Evolutionary conservation across 1,284 basidiomycete species (phyloP).

Genomic region (Golubevia sp.): DNA sequence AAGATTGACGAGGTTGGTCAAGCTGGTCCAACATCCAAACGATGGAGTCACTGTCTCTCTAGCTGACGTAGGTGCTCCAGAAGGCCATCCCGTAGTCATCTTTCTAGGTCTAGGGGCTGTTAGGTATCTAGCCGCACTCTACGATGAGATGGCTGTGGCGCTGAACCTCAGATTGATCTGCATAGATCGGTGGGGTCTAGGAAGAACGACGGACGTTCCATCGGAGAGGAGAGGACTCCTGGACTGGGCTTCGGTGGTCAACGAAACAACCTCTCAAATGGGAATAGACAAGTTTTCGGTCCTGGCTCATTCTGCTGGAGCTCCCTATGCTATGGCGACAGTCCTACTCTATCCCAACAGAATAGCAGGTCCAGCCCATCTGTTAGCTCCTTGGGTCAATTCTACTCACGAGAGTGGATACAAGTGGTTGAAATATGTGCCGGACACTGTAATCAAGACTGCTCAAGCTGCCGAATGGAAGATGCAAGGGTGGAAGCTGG

Average conservation of each 20-base stretch:
- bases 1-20: slow-evolving; percentile 79
- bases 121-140: slow-evolving; percentile 88
- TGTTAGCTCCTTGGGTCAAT: slow-evolving; percentile 96
- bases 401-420: slow-evolving; percentile 81
- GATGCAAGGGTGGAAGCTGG: slow-evolving; percentile 91
- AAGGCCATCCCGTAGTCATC: slow-evolving; percentile 82
- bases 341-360: slow-evolving; percentile 75
- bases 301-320: slow-evolving; percentile 95
- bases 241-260: slow-evolving; percentile 87
- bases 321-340: slow-evolving; percentile 88
- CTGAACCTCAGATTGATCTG: slow-evolving; percentile 86
- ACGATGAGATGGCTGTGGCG: slow-evolving; percentile 91
- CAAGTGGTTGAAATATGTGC: slow-evolving; percentile 95
- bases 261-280: slow-evolving; percentile 82
- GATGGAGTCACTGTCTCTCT: slow-evolving; percentile 81
- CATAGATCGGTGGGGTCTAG: slow-evolving; percentile 94
- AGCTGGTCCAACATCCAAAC: slow-evolving; percentile 77
- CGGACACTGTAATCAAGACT: slow-evolving; percentile 87
- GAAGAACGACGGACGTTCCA: slow-evolving; percentile 75
- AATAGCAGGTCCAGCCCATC: slow-evolving; percentile 80
- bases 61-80: slow-evolving; percentile 82
- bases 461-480: slow-evolving; percentile 97
- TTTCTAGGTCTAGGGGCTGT: slow-evolving; percentile 94
- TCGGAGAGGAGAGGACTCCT: slow-evolving; percentile 75
- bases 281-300: slow-evolving; percentile 80